Evolutionary conservation across 306 rosid genomes (phyloP), one percentile per base, ranked within the genome.

Genomic region (Clitoria ternatea): DNA sequence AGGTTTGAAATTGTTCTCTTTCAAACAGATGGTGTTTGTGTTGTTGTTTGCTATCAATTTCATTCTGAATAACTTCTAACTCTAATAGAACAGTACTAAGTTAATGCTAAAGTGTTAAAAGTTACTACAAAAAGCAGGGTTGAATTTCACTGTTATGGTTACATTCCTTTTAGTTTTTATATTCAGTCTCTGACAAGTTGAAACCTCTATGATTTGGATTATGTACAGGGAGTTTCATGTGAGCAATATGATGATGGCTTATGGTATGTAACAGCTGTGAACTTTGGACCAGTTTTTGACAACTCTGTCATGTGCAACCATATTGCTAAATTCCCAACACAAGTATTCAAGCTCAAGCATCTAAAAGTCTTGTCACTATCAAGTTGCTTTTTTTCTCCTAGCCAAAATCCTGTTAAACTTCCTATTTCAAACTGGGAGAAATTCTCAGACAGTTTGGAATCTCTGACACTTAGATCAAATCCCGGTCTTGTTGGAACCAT

Each of bases 191-290:
- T 69, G 42, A 49, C 22, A 66, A 47, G 24, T 76, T 20, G 11
- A 47, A 29, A 18, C 43, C 19, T 48, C 3, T 18, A 17, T 54
- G 3, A 39, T 18, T 20, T 69, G 27, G 14, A 20, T 49, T 7
- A 68, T 61, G 48, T 65, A n/a, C 81, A 82, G 87, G 89, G 89
- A 37, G 81, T 82, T 61, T 69, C 79, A 9, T 85, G 89, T 77
- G 87, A 85, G 61, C 83, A 52, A 39, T 82, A 72, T 67, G 74
- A 82, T 37, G 79, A 80, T 59, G 79, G 79, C 7, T 77, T 79
- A 55, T 85, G 89, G 89, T 80, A 82, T 73, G 79, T 82, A 11
- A 61, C 75, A 32, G 77, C 6, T 30, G 24, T 82, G 19, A 79
- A 61, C 74, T 60, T 85, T 48, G 87, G 89, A 48, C 86, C 77